Percentiles rank a stretch among this genome's conserved stretches.
These are phyloP conservation scores for Albatrellus ellisii DNA, from an alignment of 768 basidiomycete species.

Conservation along the genomic window DNA sequence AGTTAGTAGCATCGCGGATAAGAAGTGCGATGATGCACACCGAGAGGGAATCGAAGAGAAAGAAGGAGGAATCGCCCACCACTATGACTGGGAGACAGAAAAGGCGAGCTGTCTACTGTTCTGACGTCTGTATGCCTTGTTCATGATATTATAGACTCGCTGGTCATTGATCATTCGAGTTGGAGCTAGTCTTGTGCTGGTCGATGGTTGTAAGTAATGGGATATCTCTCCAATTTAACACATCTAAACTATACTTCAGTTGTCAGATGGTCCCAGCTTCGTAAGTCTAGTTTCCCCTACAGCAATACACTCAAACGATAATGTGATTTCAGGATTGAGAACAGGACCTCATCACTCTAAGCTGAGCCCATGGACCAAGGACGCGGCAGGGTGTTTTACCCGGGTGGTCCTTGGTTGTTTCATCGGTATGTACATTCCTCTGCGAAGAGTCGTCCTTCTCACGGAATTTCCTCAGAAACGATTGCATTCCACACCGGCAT, in stretches of 20 bases:
- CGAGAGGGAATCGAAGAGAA: background rate
- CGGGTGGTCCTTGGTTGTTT: slow-evolving; percentile 54
- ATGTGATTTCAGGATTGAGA: slow-evolving; percentile 1
- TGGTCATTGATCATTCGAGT: slow-evolving; percentile 49
- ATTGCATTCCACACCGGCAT: slow-evolving; percentile 62
- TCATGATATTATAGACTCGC: slow-evolving; percentile 30
- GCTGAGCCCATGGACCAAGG: slow-evolving; percentile 32
- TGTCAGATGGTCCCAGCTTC: slow-evolving; percentile 66
- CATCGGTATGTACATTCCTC: slow-evolving; percentile 30
- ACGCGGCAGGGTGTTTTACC: slow-evolving; percentile 35
- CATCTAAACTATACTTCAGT: slow-evolving; percentile 27
- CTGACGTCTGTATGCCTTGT: background rate
- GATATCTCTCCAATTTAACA: background rate
- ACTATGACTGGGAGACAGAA: slow-evolving; percentile 6
- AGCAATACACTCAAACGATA: background rate
- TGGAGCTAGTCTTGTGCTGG: slow-evolving; percentile 40
- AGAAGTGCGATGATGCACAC: background rate
- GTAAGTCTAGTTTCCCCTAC: slow-evolving; percentile 23
- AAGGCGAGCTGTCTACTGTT: background rate
- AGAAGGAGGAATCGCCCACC: no score
- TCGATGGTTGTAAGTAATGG: slow-evolving; percentile 58
- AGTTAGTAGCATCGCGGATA: slow-evolving; percentile 11
- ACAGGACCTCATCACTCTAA: background rate
- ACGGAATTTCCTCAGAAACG: slow-evolving; percentile 38
- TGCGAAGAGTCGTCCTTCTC: slow-evolving; percentile 1